Conservation (phyloP, 768 basidiomycete species). For the Cystobasidium onofrii region DNA sequence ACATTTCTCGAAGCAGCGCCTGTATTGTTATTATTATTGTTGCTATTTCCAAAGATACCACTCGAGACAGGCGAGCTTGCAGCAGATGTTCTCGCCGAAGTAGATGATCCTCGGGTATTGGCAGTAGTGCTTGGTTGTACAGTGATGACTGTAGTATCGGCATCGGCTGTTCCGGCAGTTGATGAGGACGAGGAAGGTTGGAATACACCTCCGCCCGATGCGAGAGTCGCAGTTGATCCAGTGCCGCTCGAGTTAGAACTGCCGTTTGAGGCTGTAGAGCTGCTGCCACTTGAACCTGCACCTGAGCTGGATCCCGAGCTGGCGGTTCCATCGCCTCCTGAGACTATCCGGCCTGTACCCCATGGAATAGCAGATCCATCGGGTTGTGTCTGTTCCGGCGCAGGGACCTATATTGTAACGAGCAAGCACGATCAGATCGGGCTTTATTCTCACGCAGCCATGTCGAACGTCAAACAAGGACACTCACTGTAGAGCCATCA, state of each 20-base stretch:
- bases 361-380: conserved; percentile 32
- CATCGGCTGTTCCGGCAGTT: background rate
- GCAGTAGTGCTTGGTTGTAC: background rate
- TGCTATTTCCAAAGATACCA: background rate
- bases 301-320: background rate
- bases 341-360: conserved; percentile 33
- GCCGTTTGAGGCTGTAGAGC: no score
- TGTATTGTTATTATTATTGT: background rate
- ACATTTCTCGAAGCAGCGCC: background rate
- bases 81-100: background rate
- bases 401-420: conserved; percentile 27
- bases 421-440: no score
- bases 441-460: no score
- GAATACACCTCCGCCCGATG: background rate
- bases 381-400: conserved; percentile 22
- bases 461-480: background rate
- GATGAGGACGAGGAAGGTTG: background rate
- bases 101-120: background rate
- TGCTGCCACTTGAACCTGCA: background rate
- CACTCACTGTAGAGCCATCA: conserved; percentile 31
- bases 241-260: no score
- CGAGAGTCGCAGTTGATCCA: background rate
- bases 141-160: background rate
- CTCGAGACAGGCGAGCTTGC: background rate
- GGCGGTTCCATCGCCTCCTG: background rate